Percentiles rank a stretch among this genome's conserved stretches.
Evolutionary conservation across 257 asterid genomes (phyloP).

Genomic region (Solanum medicagineum): DNA sequence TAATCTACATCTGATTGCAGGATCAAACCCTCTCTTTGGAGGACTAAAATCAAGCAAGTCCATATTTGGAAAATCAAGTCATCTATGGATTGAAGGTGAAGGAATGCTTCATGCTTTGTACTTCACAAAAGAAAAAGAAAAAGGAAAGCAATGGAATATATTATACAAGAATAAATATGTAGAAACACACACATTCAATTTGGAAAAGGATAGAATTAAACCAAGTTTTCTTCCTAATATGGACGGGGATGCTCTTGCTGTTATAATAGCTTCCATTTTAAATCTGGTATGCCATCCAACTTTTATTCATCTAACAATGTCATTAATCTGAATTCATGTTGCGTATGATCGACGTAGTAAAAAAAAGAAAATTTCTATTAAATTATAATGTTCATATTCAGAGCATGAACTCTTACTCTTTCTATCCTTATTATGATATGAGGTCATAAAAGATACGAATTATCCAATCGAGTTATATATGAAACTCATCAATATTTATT

Average conservation of each 20-base stretch:
- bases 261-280: conserved; percentile 34
- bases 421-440: no score
- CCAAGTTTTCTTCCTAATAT: conserved; percentile 21
- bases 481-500: no score
- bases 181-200: conserved; percentile 13
- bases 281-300: conserved; percentile 7
- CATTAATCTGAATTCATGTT: no score
- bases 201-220: conserved; percentile 8
- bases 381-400: no score
- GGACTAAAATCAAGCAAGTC: conserved; percentile 26
- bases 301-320: neutral
- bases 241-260: conserved; percentile 36
- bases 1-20: neutral
- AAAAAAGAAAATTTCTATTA: neutral
- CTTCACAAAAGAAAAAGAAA: conserved; percentile 2
- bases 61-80: conserved; percentile 26
- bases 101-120: conserved; percentile 42
- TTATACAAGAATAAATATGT: conserved; percentile 26
- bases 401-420: no score
- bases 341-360: no score
- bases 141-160: conserved; percentile 3
- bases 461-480: no score
- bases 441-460: no score
- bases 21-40: conserved; percentile 35
- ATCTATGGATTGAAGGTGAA: conserved; percentile 38